Base-by-base conservation (phyloP, 2,329 filamentous ascomycete species). In the Chaetomium sp. region DNA sequence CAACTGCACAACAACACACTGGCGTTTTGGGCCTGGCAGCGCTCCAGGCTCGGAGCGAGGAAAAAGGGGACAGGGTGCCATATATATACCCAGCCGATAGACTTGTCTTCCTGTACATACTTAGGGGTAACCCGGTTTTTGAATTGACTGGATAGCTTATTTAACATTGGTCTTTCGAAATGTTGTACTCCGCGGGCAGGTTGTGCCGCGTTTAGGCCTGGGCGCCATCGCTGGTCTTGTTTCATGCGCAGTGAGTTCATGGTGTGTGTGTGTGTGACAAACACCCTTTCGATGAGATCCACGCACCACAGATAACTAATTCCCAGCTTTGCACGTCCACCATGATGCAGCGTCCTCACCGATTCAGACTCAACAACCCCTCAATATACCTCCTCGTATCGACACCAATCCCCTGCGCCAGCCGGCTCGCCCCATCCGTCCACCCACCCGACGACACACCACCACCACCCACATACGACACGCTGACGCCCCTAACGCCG, bases 371-470 rank as follows among this genome's bases (percentile, higher is more conserved):
- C 74, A 93, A 77, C 63, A 93, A 74, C 1, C 87, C 87, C 74
- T 93, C 90, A 4, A 93, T 86, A 75, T 93, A 93, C 73, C 84
- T 85, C 75, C 87, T 83, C 33, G 90, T 91, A 79, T 93, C 90
- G 38, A 93, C 83, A 0, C 90, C 90, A 68, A 93, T 91, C 0
- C 90, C 90, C 72, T 91, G 87, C 0, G 85, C 87, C 68, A 92
- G 75, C 62, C 83, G 83, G 23, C 82, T 83, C 1, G 87, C 84
- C 3, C 85, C 85, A 27, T 83, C 84, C 53, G 82, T 71, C 81
- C 85, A 79, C 63, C 81, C 72, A 55, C 76, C 70, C 16, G 78
- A 72, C 66, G 78, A n/a, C n/a, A n/a, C n/a, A 29, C 3, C 65
- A 10, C 62, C 67, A 16, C 54, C 59, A 50, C 65, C 66, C 55